These are phyloP conservation scores for maize (Zea mays) DNA, from an alignment of 176 grass and related monocot genomes.

Conservation along the genomic window Zm-B73-REFERENCE-NAM-5.0 NC_050096.1:239721501-239722000, in stretches of 20 bases:
- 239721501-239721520: slow-evolving; percentile 94
- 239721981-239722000: slow-evolving; percentile 10
- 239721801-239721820: background rate
- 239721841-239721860: slow-evolving; percentile 69
- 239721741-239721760: slow-evolving; percentile 69
- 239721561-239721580: slow-evolving; percentile 42
- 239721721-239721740: slow-evolving; percentile 87
- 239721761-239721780: slow-evolving; percentile 58
- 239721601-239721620: slow-evolving; percentile 26
- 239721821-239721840: background rate
- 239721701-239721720: slow-evolving; percentile 99
- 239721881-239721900: slow-evolving; percentile 99
- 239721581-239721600: slow-evolving; percentile 18
- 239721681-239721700: slow-evolving; percentile 85
- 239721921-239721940: slow-evolving; percentile 96
- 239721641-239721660: slow-evolving; percentile 88
- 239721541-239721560: slow-evolving; percentile 82
- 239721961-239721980: slow-evolving; percentile 9
- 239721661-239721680: slow-evolving; percentile 97
- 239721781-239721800: background rate
- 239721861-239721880: slow-evolving; percentile 85
- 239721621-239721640: background rate
- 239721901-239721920: slow-evolving; percentile 91
- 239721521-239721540: slow-evolving; percentile 87
- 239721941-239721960: slow-evolving; percentile 95